phyloP scores from a whole-genome alignment of 371 early-diverging fungal genomes.

The Mortierella sp. region DNA sequence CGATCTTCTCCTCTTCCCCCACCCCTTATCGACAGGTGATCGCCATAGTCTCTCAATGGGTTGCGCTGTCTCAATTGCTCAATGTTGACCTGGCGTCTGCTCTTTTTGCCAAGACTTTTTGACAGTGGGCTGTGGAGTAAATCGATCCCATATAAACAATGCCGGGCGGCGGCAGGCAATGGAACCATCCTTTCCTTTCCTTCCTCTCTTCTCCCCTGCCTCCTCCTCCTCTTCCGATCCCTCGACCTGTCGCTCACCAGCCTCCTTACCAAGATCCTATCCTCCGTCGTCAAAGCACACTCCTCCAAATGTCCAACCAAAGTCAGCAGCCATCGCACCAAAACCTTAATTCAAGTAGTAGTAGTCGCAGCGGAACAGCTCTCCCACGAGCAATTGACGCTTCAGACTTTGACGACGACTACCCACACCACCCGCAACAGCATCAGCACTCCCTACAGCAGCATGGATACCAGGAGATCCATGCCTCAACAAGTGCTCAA shows the following conservation, averaged over 20 bases:
- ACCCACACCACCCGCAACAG: not conserved
- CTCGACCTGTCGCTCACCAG: not conserved
- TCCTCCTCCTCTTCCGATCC: not conserved
- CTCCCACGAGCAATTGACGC: no score
- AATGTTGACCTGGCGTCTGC: no score
- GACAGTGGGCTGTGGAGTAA: not conserved
- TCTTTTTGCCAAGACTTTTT: constrained; percentile 10
- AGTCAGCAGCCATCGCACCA: not conserved
- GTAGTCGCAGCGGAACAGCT: no score
- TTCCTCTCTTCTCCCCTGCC: not conserved
- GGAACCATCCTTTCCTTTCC: not conserved
- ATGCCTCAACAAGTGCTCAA: not conserved
- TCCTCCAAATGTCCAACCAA: not conserved
- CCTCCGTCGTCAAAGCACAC: not conserved
- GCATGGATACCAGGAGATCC: not conserved
- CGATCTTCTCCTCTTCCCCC: no score
- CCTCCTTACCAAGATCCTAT: not conserved
- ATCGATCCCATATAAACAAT: no score
- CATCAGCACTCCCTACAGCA: not conserved
- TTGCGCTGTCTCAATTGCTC: no score
- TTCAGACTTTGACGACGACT: no score
- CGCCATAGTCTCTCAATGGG: no score
- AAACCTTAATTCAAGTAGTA: not conserved
- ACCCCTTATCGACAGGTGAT: no score
- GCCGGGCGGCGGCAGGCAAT: no score